Conservation (phyloP, 257 asterid genomes). For the Perilla frutescens region DNA sequence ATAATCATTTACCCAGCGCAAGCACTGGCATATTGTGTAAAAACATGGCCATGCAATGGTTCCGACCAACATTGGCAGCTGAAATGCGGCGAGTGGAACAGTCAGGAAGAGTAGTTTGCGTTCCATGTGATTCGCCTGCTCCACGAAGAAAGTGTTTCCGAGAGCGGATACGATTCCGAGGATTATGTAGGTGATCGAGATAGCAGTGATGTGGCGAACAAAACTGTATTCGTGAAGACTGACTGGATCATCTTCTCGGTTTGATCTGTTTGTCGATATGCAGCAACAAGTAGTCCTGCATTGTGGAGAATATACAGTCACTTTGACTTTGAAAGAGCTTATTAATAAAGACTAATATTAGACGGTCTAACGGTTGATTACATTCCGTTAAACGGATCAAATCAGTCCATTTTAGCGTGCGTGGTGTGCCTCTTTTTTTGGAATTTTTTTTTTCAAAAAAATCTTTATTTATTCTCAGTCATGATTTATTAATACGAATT, state of each 20-base stretch:
- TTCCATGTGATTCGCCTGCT: conserved; percentile 62
- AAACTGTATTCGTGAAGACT: conserved; percentile 38
- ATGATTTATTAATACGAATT: no score
- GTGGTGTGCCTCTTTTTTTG: no score
- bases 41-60: background rate
- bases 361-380: no score
- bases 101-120: conserved; percentile 41
- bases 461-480: no score
- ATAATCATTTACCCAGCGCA: background rate
- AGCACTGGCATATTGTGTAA: background rate
- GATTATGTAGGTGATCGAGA: conserved; percentile 55
- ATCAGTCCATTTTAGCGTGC: no score
- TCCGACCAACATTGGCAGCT: conserved; percentile 16
- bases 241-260: background rate
- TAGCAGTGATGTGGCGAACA: conserved; percentile 51
- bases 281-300: background rate
- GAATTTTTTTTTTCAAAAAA: no score
- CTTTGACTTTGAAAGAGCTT: no score
- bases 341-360: no score
- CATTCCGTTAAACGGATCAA: no score
- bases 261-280: background rate
- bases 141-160: conserved; percentile 63
- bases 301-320: no score
- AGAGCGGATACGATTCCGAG: conserved; percentile 55
- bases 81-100: background rate